These are phyloP conservation scores for Nicotiana otophora DNA, from an alignment of 257 asterid species.

Conservation along the genomic window DNA sequence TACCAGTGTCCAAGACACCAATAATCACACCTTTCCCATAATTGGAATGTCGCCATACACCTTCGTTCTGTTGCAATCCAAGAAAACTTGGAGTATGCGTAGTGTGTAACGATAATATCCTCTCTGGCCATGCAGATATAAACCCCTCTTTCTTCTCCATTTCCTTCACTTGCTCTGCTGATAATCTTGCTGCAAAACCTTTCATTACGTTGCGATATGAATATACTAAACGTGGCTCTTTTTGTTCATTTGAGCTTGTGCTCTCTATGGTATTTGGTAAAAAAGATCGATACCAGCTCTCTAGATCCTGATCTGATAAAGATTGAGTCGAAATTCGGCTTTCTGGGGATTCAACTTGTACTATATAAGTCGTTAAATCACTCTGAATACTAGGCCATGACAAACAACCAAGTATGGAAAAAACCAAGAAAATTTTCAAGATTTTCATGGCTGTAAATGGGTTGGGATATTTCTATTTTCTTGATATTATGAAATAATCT, in stretches of 20 bases:
- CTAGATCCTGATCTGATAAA: not conserved
- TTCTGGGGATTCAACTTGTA: constrained; percentile 23
- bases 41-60: constrained; percentile 15
- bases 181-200: constrained; percentile 28
- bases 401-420: not conserved
- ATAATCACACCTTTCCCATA: constrained; percentile 29
- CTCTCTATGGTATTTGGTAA: constrained; percentile 6
- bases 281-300: constrained; percentile 23
- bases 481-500: not conserved
- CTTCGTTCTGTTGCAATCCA: constrained; percentile 6
- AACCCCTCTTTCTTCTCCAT: constrained; percentile 17
- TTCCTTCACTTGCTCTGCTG: constrained; percentile 13
- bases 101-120: not conserved
- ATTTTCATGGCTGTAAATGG: not conserved
- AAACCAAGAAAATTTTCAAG: not conserved
- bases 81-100: constrained; percentile 17
- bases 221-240: constrained; percentile 14
- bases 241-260: not conserved
- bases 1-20: constrained; percentile 27
- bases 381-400: not conserved
- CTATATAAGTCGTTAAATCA: constrained; percentile 22
- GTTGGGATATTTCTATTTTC: not conserved
- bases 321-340: not conserved
- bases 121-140: constrained; percentile 14
- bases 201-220: constrained; percentile 17